phyloP scores from a whole-genome alignment of 2,329 filamentous ascomycete genomes.

The Trichocomaceae sp. region DNA sequence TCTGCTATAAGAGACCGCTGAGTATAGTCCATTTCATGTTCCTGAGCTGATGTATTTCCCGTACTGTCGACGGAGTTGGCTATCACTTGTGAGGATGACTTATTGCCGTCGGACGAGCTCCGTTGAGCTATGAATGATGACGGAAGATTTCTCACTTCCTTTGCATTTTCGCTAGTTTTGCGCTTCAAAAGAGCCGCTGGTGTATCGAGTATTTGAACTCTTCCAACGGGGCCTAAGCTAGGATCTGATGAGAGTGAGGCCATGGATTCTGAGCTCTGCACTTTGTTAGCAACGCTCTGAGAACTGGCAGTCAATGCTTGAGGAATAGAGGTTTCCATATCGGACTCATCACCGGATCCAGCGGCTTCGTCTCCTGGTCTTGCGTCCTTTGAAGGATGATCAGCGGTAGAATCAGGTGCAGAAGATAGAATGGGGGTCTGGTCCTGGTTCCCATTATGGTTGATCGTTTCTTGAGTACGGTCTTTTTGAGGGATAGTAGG shows the following conservation, averaged over 20 bases:
- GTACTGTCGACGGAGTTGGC: constrained; percentile 27
- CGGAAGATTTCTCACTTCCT: background rate
- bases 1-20: constrained; percentile 1
- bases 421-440: background rate
- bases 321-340: constrained; percentile 33
- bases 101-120: constrained; percentile 20
- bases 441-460: background rate
- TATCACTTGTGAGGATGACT: constrained; percentile 29
- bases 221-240: constrained; percentile 10
- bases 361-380: constrained; percentile 13
- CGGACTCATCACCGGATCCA: constrained; percentile 24
- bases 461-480: background rate
- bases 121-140: constrained; percentile 7
- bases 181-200: constrained; percentile 17
- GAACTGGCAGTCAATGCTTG: constrained; percentile 21
- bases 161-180: background rate
- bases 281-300: constrained; percentile 19
- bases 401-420: background rate
- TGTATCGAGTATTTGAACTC: constrained; percentile 30
- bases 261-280: constrained; percentile 18
- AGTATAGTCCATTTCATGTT: background rate
- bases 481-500: background rate
- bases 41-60: constrained; percentile 6
- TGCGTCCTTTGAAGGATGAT: background rate
- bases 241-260: constrained; percentile 22